Evolutionary conservation across 805 yeast species (phyloP), one percentile per base, ranked within the genome.

Genomic region (Kodamaea restingae): DNA sequence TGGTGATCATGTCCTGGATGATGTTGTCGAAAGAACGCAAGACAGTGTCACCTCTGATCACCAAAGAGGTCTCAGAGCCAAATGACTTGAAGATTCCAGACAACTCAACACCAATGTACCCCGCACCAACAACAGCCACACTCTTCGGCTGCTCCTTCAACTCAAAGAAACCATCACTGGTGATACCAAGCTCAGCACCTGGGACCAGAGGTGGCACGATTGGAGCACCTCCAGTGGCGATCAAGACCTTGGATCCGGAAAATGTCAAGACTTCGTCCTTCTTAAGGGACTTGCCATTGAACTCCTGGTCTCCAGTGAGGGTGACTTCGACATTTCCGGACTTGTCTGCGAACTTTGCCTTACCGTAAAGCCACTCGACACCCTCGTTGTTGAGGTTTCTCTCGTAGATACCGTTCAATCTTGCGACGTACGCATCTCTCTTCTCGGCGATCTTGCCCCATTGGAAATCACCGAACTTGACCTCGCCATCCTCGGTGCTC

Each of bases 111-210:
- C 96, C 98, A 59, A 93, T 93, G 67, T 93, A 93, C 32, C 99
- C 99, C 27, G 96, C 96, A 52, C 99, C 99, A 9, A 93, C 96
- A 45, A 93, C 74, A 1, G 95, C 98, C 20, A 91, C 98, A 35
- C 81, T 75, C 63, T 88, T 82, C 37, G 99, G 98, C 65, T 90
- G 97, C 35, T 66, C 56, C 44, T 76, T 81, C 49, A 93, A 70
- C 47, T 76, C 77, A 57, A 93, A 93, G 61, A 93, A 93, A 0
- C 96, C 96, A 60, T 93, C 95, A 15, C 96, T 87, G 38, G 84
- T 80, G 44, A 79, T 81, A 43, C 96, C 97, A 43, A 73, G 70
- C 55, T 88, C 93, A 36, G 81, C 78, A 36, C 98, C 98, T 40
- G 81, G 82, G 35, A 88, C 78, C 18, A 67, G 59, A 2, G 70